phyloP scores from a whole-genome alignment of 1,284 basidiomycete genomes.

The Cryptococcus wingfieldii region DNA sequence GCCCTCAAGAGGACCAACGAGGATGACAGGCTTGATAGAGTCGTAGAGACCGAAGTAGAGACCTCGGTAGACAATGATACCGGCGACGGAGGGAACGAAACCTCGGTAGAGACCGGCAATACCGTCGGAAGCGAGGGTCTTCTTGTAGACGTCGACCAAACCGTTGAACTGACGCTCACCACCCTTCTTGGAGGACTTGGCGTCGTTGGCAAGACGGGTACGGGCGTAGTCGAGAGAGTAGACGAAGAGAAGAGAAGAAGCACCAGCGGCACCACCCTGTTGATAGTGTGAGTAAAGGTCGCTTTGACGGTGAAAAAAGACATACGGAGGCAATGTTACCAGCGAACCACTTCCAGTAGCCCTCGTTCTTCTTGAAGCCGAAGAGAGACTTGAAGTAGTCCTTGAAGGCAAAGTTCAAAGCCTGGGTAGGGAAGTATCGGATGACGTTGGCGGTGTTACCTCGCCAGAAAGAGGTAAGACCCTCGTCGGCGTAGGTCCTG shows the following conservation, averaged over 20 bases:
- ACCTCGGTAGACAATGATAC: constrained; percentile 62
- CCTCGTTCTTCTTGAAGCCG: constrained; percentile 56
- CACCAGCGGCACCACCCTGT: constrained; percentile 89
- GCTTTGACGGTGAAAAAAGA: not conserved
- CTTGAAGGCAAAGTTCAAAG: constrained; percentile 51
- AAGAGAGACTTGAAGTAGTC: constrained; percentile 54
- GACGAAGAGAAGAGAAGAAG: constrained; percentile 91
- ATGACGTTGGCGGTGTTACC: constrained; percentile 57
- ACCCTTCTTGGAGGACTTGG: constrained; percentile 86
- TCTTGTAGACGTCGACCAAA: constrained; percentile 78
- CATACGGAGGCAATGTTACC: constrained; percentile 66
- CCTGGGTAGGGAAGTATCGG: constrained; percentile 56
- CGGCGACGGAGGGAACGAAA: constrained; percentile 60
- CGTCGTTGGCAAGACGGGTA: constrained; percentile 96
- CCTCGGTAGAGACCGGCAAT: constrained; percentile 59
- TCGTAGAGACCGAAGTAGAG: constrained; percentile 56
- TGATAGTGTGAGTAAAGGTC: not conserved
- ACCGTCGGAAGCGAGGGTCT: constrained; percentile 57
- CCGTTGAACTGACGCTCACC: constrained; percentile 93
- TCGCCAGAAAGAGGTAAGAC: constrained; percentile 53
- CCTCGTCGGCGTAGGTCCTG: constrained; percentile 62
- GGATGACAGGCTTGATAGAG: constrained; percentile 57
- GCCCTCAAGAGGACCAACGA: constrained; percentile 57
- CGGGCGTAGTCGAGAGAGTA: constrained; percentile 97
- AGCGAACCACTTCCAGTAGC: constrained; percentile 56